Percentiles rank a stretch among this genome's conserved stretches.
phyloP scores from a whole-genome alignment of 176 grass and related monocot genomes.

The Hordeum marinum region DNA sequence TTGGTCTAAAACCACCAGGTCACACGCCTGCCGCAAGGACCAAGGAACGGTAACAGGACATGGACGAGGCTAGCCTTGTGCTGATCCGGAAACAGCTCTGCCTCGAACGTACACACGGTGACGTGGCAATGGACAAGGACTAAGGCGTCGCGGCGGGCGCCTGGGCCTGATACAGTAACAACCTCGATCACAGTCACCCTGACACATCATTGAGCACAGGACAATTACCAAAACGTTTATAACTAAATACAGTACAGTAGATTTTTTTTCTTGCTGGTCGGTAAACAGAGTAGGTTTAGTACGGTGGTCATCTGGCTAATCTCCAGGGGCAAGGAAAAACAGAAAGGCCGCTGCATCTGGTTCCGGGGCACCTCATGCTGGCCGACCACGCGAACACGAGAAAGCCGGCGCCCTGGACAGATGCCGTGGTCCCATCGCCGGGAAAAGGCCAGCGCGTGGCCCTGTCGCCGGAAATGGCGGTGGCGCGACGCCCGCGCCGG shows the following conservation, averaged over 20 bases:
- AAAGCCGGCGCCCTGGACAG: background rate
- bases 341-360: background rate
- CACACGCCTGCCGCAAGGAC: background rate
- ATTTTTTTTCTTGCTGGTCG: too few species aligned
- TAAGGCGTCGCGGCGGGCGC: background rate
- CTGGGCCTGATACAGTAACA: background rate
- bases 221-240: too few species aligned
- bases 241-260: too few species aligned
- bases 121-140: too few species aligned
- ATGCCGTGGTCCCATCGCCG: constrained; percentile 9
- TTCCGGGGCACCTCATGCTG: background rate
- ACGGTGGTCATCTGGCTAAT: background rate
- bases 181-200: background rate
- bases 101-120: too few species aligned
- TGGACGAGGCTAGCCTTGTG: background rate
- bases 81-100: background rate
- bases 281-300: too few species aligned
- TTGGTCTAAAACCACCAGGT: background rate
- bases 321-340: too few species aligned
- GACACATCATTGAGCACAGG: too few species aligned
- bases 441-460: constrained; percentile 3
- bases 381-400: too few species aligned
- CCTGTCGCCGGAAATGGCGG: constrained; percentile 7
- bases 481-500: too few species aligned
- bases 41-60: background rate